Conservation (phyloP, 108 stramenopile genomes). For the Skeletonema costatum region DNA sequence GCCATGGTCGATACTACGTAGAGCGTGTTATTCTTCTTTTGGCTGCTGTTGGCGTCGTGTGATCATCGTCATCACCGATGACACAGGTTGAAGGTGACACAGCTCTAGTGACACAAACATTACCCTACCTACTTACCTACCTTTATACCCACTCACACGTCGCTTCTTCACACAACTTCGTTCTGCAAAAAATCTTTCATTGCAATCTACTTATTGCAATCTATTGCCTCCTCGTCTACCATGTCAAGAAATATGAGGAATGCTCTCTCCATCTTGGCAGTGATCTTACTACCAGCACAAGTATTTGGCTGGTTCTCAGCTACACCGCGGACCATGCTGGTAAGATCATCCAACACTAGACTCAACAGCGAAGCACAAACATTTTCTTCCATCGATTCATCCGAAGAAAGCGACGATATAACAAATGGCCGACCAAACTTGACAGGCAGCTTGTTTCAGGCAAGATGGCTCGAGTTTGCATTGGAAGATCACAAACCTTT, state of each 20-base stretch:
- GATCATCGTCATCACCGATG: too few relatives aligned
- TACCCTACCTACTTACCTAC: too few relatives aligned
- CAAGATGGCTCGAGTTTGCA: conserved; percentile 42
- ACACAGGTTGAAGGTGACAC: too few relatives aligned
- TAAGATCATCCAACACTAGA: not conserved
- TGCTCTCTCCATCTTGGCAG: conserved; percentile 11
- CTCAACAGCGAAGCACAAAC: conserved; percentile 17
- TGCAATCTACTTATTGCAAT: not conserved
- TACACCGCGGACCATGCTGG: not conserved
- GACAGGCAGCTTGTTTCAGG: conserved; percentile 18
- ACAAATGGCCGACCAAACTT: not conserved
- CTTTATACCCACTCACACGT: not conserved
- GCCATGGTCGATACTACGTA: conserved; percentile 48
- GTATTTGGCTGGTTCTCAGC: conserved; percentile 2
- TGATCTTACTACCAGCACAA: not conserved
- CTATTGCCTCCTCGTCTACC: not conserved
- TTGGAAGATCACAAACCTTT: conserved; percentile 65
- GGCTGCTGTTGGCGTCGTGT: too few relatives aligned
- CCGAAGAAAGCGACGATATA: conserved; percentile 3
- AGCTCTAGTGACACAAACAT: too few relatives aligned
- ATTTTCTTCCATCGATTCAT: conserved; percentile 2
- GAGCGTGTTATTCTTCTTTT: too few relatives aligned
- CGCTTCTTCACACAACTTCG: not conserved
- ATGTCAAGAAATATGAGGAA: not conserved
- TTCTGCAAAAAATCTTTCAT: too few relatives aligned